These are phyloP conservation scores for Torulaspora globosa DNA, from an alignment of 1,139 yeast genomes.

Conservation along the genomic window DNA sequence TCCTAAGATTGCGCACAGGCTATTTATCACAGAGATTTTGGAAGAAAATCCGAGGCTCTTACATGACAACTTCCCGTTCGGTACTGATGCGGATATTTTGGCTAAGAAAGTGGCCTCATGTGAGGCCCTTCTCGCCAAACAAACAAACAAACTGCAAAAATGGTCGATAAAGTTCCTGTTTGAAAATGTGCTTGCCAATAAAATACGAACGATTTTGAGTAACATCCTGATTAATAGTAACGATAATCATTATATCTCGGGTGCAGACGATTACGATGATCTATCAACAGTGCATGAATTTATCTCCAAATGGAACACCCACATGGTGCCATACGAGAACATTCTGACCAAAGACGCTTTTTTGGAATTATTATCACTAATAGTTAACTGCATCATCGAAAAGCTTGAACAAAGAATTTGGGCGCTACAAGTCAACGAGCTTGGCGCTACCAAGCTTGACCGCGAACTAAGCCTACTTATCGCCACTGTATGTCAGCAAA, in stretches of 20 bases:
- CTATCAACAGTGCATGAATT: conserved; percentile 44
- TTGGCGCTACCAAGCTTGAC: conserved; percentile 82
- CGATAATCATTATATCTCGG: conserved; percentile 28
- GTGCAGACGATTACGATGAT: conserved; percentile 38
- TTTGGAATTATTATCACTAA: conserved; percentile 47
- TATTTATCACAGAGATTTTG: conserved; percentile 32
- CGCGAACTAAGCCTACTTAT: conserved; percentile 75
- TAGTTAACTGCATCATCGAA: conserved; percentile 49
- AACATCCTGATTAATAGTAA: conserved; percentile 24
- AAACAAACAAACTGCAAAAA: conserved; percentile 27
- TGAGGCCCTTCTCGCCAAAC: conserved; percentile 23
- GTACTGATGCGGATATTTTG: conserved; percentile 47
- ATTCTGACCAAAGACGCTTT: conserved; percentile 50
- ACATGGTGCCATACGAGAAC: conserved; percentile 63
- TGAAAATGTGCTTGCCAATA: conserved; percentile 27
- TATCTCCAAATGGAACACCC: conserved; percentile 56
- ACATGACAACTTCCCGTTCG: conserved; percentile 51
- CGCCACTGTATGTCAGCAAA: conserved; percentile 55
- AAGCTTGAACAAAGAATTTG: conserved; percentile 66
- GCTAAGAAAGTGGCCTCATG: conserved; percentile 39
- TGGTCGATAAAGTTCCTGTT: conserved; percentile 33
- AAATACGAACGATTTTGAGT: conserved; percentile 23
- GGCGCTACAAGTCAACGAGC: conserved; percentile 65
- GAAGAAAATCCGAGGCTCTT: conserved; percentile 38
- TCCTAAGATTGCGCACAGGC: conserved; percentile 21